phyloP scores from a whole-genome alignment of 2,329 filamentous ascomycete genomes.

The Pseudogymnoascus sp. region DNA sequence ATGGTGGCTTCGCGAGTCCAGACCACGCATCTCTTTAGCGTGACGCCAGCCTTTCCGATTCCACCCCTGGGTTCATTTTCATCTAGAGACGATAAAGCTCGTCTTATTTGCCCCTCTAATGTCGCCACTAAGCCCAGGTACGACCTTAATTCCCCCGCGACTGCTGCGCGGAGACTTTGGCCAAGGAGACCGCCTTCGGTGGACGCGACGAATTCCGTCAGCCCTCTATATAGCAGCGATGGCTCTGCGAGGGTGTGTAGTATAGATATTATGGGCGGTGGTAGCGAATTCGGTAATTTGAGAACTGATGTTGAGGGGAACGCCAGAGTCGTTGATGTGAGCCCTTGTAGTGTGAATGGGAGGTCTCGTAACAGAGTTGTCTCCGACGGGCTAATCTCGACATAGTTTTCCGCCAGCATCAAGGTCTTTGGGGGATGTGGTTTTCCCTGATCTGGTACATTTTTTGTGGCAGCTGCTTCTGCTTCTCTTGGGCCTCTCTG shows the following conservation, averaged over 20 bases:
- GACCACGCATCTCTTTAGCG: constrained; percentile 87
- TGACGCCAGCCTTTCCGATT: constrained; percentile 81
- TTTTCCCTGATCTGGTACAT: constrained; percentile 21
- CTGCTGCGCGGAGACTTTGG: constrained; percentile 83
- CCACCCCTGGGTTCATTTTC: constrained; percentile 58
- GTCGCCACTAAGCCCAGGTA: constrained; percentile 89
- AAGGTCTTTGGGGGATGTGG: constrained; percentile 40
- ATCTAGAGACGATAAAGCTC: constrained; percentile 68
- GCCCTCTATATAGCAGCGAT: constrained; percentile 76
- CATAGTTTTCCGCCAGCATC: constrained; percentile 47
- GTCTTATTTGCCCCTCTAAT: constrained; percentile 81
- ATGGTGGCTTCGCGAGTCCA: constrained; percentile 98
- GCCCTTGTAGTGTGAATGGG: constrained; percentile 84
- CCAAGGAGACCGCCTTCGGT: constrained; percentile 76
- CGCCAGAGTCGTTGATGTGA: constrained; percentile 76
- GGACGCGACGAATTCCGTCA: constrained; percentile 75
- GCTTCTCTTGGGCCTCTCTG: constrained; percentile 26
- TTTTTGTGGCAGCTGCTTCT: constrained; percentile 22
- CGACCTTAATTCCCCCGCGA: constrained; percentile 74
- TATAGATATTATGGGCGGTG: constrained; percentile 75
- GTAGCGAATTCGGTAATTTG: constrained; percentile 69
- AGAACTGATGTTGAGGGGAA: constrained; percentile 64
- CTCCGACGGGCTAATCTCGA: constrained; percentile 54
- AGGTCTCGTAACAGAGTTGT: constrained; percentile 66
- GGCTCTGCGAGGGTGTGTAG: constrained; percentile 88